Base-by-base conservation (phyloP, 2,329 filamentous ascomycete species). In the Neodidymelliopsis sp. region DNA sequence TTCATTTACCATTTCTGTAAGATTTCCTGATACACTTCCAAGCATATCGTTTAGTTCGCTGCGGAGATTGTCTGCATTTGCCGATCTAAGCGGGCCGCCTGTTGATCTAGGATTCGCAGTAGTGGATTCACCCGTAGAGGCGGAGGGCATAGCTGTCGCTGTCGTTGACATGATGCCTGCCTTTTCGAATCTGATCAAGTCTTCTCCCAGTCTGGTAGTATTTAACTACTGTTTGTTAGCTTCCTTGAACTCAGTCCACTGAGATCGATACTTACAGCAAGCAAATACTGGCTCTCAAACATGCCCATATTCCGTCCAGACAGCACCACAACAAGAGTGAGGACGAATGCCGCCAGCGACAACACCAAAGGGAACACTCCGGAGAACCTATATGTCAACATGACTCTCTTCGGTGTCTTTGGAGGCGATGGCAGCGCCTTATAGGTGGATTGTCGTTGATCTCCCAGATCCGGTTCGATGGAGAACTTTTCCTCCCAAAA, bases 351-450 rank as follows among this genome's bases (percentile, higher is more conserved):
- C 1, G 52, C 46, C 4, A 57, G 40, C 15, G 54, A 49, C 13
- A 59, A 40, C 19, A 48, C 16, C 6, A 62, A 43, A 1, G 56
- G 36, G 16, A 60, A 37, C 2, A 63, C 11, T 2, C 58, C 61
- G 16, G 59, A 62, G n/a, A 64, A 53, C 16, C 63, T 27, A 18
- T 57, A 62, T 27, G 57, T 62, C 44, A 47, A 42, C 52, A 64
- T 52, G 6, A 59, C 46, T 35, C 54, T 51, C 28, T 53, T 58
- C 4, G 60, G 50, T 15, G 62, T 64, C 16, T 49, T 58, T 2
- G 62, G 59, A 2, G 48, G 52, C 4, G 47, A 47, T 9, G 62
- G 58, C 8, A 63, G 43, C 16, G 59, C 56, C 43, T 59, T 62
- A 33, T 50, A 54, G 2, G 42, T 59, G 10, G 57, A 63, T 40